Percentiles rank a stretch among this genome's conserved stretches.
These are phyloP conservation scores for Coccinonectria pachysandricola DNA, from an alignment of 2,329 filamentous ascomycete species.

Conservation along the genomic window DNA sequence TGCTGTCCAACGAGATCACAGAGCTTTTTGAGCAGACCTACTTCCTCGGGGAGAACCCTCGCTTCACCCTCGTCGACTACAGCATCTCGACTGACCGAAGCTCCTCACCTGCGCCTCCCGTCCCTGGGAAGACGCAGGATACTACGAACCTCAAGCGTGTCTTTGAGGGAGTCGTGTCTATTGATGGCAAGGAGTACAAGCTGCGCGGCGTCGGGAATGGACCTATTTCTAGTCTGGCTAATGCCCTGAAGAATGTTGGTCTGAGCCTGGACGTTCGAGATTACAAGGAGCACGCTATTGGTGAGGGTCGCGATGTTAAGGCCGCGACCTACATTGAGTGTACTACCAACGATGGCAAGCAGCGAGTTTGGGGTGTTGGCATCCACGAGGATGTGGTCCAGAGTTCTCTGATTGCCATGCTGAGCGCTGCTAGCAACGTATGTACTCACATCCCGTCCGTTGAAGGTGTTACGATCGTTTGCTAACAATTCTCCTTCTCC, in stretches of 20 bases:
- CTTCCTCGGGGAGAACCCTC: constrained; percentile 70
- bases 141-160: constrained; percentile 69
- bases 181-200: constrained; percentile 70
- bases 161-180: constrained; percentile 75
- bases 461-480: too few species aligned
- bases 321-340: constrained; percentile 96
- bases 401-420: constrained; percentile 73
- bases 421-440: constrained; percentile 79
- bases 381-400: constrained; percentile 90
- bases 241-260: constrained; percentile 67
- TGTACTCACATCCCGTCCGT: constrained; percentile 36
- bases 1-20: constrained; percentile 74
- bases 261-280: constrained; percentile 85
- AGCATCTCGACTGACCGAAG: constrained; percentile 79
- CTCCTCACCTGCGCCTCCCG: constrained; percentile 57
- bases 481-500: too few species aligned
- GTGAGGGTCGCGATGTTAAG: constrained; percentile 66
- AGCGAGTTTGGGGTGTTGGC: constrained; percentile 81
- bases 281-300: constrained; percentile 95
- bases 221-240: constrained; percentile 78
- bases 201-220: constrained; percentile 79
- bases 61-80: constrained; percentile 85
- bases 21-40: constrained; percentile 83
- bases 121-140: constrained; percentile 60
- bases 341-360: constrained; percentile 52